Evolutionary conservation across 2,329 filamentous ascomycete species (phyloP).

Genomic region (Fusarium algeriense): DNA sequence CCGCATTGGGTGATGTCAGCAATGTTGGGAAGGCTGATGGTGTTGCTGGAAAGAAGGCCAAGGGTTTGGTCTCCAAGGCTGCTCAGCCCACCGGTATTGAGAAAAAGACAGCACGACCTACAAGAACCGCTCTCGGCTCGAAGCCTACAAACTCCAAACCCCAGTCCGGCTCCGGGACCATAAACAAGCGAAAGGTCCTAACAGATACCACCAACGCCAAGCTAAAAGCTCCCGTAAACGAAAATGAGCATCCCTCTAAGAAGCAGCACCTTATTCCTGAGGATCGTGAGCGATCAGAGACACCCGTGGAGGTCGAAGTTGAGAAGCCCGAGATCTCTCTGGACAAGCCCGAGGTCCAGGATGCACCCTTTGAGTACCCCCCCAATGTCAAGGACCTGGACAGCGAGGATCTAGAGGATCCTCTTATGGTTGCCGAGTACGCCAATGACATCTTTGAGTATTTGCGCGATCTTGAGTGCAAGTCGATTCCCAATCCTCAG

Average conservation of each 20-base stretch:
- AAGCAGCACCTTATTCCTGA: constrained; percentile 61
- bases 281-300: constrained; percentile 54
- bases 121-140: constrained; percentile 71
- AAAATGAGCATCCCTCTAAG: constrained; percentile 77
- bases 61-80: constrained; percentile 81
- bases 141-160: constrained; percentile 80
- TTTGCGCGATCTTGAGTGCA: constrained; percentile 84
- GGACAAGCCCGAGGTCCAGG: constrained; percentile 32
- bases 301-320: constrained; percentile 45
- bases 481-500: constrained; percentile 85
- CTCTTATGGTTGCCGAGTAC: constrained; percentile 98
- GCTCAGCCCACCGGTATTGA: constrained; percentile 81
- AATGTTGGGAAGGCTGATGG: constrained; percentile 87
- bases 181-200: constrained; percentile 77
- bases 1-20: constrained; percentile 92
- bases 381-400: constrained; percentile 75
- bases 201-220: constrained; percentile 64
- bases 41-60: constrained; percentile 80
- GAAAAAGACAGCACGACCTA: constrained; percentile 75
- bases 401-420: constrained; percentile 89
- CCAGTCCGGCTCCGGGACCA: constrained; percentile 77
- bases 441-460: constrained; percentile 98
- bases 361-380: constrained; percentile 28
- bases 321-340: constrained; percentile 17
- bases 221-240: constrained; percentile 69